Evolutionary conservation across 2,329 filamentous ascomycete species (phyloP).

Genomic region (Didymella arachidicola): DNA sequence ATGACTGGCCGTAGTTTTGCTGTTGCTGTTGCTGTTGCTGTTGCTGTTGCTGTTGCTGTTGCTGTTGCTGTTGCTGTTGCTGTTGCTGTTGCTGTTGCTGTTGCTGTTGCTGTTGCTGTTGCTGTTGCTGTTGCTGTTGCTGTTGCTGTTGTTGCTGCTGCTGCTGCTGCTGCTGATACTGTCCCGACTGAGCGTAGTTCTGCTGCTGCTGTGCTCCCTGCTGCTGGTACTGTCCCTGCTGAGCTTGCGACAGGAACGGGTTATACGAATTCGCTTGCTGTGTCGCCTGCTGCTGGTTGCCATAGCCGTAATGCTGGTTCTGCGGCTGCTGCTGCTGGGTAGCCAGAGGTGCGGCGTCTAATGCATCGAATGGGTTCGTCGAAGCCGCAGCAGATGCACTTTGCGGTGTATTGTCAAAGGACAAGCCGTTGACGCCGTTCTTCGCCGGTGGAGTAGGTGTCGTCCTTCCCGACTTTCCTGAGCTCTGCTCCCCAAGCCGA

Average conservation of each 20-base stretch:
- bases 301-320: conserved; percentile 41
- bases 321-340: conserved; percentile 43
- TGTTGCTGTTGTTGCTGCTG: not conserved
- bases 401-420: conserved; percentile 51
- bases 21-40: conserved; percentile 7
- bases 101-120: conserved; percentile 18
- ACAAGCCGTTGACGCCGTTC: conserved; percentile 58
- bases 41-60: conserved; percentile 9
- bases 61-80: conserved; percentile 26
- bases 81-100: conserved; percentile 19
- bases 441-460: conserved; percentile 57
- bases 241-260: conserved; percentile 66
- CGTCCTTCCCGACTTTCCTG: conserved; percentile 54
- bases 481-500: conserved; percentile 72
- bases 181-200: conserved; percentile 27
- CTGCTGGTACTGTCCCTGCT: conserved; percentile 41
- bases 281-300: conserved; percentile 32
- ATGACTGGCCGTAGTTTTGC: conserved; percentile 16
- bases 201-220: conserved; percentile 23
- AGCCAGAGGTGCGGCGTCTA: conserved; percentile 45
- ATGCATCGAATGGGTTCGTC: conserved; percentile 56
- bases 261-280: conserved; percentile 65
- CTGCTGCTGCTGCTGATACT: conserved; percentile 19
- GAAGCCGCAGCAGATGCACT: conserved; percentile 34
- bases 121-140: conserved; percentile 13